A percentile compares a stretch with the other conserved stretches of the same genome.
Conservation (phyloP, 2,329 filamentous ascomycete species). For the Botrytis paeoniae region DNA sequence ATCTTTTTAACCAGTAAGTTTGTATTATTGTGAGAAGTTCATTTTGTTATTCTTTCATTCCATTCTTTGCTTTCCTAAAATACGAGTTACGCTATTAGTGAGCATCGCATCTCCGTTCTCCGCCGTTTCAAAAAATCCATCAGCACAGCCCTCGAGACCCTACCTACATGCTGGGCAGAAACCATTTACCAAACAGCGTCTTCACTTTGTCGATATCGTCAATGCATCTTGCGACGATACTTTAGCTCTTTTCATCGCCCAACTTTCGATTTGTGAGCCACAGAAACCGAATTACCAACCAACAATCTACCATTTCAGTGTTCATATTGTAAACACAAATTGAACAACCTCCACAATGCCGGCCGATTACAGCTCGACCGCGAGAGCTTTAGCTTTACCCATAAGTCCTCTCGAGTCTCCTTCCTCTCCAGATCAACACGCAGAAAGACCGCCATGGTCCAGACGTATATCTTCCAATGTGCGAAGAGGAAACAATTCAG, state of each 20-base stretch:
- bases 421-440: slow-evolving; percentile 38
- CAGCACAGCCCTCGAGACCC: slow-evolving; percentile 11
- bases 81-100: not conserved
- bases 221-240: slow-evolving; percentile 12
- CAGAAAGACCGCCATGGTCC: slow-evolving; percentile 50
- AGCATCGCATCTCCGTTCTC: not conserved
- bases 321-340: not conserved
- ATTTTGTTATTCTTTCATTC: not conserved
- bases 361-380: slow-evolving; percentile 50
- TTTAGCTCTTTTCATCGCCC: not conserved
- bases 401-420: slow-evolving; percentile 48
- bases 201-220: not conserved
- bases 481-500: slow-evolving; percentile 25
- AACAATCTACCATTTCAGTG: not conserved
- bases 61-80: not conserved
- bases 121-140: slow-evolving; percentile 15
- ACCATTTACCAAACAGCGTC: not conserved
- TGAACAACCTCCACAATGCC: slow-evolving; percentile 43
- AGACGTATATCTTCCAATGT: slow-evolving; percentile 43
- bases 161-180: not conserved
- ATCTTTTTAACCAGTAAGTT: not conserved
- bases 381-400: slow-evolving; percentile 48
- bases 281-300: not conserved
- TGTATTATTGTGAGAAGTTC: not conserved
- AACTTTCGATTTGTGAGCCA: not conserved